Evolutionary conservation across 805 yeast genomes (phyloP), one percentile per base, ranked within the genome.

Genomic region (Teunomyces aglyptinius): DNA sequence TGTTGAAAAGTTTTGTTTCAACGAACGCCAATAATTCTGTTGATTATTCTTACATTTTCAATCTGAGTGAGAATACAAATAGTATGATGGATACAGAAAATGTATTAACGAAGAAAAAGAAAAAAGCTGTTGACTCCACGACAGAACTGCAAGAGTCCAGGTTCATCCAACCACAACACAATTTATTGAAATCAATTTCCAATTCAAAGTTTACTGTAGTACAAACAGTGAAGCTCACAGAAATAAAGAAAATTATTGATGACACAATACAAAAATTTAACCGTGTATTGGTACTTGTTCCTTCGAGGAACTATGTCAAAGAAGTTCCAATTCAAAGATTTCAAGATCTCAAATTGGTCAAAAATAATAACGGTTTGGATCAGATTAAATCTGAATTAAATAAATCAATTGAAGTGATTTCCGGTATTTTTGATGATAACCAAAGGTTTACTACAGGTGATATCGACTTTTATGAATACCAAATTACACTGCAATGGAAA

Each of bases 401-500:
- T 4, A 18, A 15, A 3, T 31, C 38, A 4, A 28, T 38, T 13
- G 55, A 61, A 5, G 63, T 56, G 16, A 62, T 64, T 12, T 64
- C 60, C 33, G 65, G 63, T 43, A 54, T 68, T 47, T 68, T 68
- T 45, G 69, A 52, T n/a, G 63, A 55, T 8, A 57, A 49, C 22
- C 57, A 53, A 12, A 53, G n/a, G 4, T 48, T 48, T 19, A 43
- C 49, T 16, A 20, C 41, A 5, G 33, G 33, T 18, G 35, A 35
- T n/a, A 15, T 52, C 8, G 47, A 43, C 8, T 46, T 27, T 24
- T 52, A 43, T 29, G 55, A 49, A 12, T 11, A 15, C n/a, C 45
- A 47, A 29, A 43, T 52, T n/a, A 44, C 32, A 22, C 13, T 27
- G n/a, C 22, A 35, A 3, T 52, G 53, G 53, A 41, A 19, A 7